These are phyloP conservation scores for Teratosphaeria nubilosa DNA, from an alignment of 2,329 filamentous ascomycete species.

Conservation along the genomic window DNA sequence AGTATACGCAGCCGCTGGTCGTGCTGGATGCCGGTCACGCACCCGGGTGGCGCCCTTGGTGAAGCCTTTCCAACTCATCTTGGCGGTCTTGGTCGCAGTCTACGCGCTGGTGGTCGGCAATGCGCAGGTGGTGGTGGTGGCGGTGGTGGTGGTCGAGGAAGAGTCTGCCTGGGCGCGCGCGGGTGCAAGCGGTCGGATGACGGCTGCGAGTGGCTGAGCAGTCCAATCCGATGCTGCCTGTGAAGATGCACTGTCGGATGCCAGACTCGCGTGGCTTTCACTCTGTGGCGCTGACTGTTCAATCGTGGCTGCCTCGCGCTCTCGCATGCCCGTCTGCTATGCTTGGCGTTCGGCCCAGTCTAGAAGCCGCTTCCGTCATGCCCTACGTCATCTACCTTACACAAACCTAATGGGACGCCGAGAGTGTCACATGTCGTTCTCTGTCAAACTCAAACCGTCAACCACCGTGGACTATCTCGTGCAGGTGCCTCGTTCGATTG, in stretches of 20 bases:
- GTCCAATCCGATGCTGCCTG: neutral
- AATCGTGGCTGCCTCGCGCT: neutral
- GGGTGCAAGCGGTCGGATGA: neutral
- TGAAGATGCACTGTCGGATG: neutral
- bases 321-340: neutral
- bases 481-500: no score
- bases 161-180: neutral
- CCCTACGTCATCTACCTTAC: neutral
- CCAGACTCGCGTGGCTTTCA: neutral
- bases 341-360: neutral
- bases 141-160: no score
- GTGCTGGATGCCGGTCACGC: conserved; percentile 27
- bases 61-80: conserved; percentile 96
- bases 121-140: neutral
- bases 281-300: neutral
- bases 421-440: neutral
- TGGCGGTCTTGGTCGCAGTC: conserved; percentile 7
- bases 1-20: conserved; percentile 6
- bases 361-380: neutral
- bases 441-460: no score
- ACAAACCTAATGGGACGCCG: neutral
- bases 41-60: conserved; percentile 81
- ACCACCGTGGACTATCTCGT: no score
- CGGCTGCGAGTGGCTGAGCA: neutral
- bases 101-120: neutral